Conservation (phyloP, 1,139 yeast species). For the Nakaseomyces glabratus region DNA sequence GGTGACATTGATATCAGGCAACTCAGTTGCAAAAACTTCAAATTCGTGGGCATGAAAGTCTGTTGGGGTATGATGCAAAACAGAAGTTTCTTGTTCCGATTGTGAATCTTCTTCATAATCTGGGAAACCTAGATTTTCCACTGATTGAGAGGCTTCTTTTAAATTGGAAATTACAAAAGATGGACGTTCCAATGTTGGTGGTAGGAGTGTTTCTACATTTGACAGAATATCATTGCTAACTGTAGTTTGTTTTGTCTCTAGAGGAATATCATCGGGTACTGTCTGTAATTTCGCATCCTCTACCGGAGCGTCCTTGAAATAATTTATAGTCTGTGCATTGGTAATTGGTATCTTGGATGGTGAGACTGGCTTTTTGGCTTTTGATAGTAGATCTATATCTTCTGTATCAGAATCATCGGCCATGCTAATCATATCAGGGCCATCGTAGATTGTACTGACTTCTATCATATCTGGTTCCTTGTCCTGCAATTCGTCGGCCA, state of each 20-base stretch:
- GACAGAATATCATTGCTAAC: background rate
- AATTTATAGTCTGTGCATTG: slow-evolving; percentile 21
- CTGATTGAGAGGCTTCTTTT: slow-evolving; percentile 3
- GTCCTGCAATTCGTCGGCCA: background rate
- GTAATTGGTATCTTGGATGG: slow-evolving; percentile 25
- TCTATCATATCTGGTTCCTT: background rate
- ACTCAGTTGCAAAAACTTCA: too few species aligned
- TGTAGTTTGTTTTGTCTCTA: background rate
- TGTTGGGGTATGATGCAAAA: too few species aligned
- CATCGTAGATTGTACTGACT: background rate
- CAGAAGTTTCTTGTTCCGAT: too few species aligned
- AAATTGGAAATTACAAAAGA: background rate
- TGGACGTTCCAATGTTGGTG: slow-evolving; percentile 1
- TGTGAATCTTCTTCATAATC: too few species aligned
- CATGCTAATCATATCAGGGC: background rate
- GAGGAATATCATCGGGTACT: background rate
- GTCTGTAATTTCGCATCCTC: background rate
- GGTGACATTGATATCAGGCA: too few species aligned
- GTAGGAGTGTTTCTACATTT: background rate
- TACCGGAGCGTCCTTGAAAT: slow-evolving; percentile 11
- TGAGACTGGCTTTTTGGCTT: slow-evolving; percentile 8
- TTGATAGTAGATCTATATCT: slow-evolving; percentile 1
- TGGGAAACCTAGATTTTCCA: slow-evolving; percentile 1
- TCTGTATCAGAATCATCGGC: slow-evolving; percentile 14
- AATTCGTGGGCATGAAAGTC: too few species aligned